phyloP scores from a whole-genome alignment of 768 basidiomycete genomes.

The Leccinum rimulosum region DNA sequence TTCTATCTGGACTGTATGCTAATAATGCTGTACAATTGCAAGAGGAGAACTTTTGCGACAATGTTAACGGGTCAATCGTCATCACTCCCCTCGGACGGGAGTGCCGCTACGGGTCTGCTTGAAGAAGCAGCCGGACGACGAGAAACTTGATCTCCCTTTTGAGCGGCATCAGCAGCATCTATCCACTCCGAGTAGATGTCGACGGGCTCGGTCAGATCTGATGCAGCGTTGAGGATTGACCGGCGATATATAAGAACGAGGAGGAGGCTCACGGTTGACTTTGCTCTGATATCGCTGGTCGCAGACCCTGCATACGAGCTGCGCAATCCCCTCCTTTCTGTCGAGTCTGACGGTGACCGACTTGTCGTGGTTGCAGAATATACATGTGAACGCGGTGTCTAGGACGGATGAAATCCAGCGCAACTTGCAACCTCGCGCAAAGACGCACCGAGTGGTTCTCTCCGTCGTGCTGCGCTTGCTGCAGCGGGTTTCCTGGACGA shows the following conservation, averaged over 20 bases:
- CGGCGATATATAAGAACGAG: neutral
- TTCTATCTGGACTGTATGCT: constrained; percentile 4
- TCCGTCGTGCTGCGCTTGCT: constrained; percentile 58
- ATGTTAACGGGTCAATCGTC: constrained; percentile 34
- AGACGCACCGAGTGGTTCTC: constrained; percentile 65
- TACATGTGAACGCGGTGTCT: constrained; percentile 84
- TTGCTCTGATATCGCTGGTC: constrained; percentile 87
- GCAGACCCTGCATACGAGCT: constrained; percentile 79
- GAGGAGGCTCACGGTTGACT: constrained; percentile 69
- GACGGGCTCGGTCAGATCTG: constrained; percentile 84
- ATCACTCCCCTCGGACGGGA: constrained; percentile 43
- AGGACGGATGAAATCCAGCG: constrained; percentile 9
- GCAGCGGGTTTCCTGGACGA: constrained; percentile 78
- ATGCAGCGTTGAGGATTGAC: constrained; percentile 15
- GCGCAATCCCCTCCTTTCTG: constrained; percentile 79
- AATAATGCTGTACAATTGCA: constrained; percentile 23
- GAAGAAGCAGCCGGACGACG: constrained; percentile 57
- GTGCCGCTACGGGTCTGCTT: constrained; percentile 37
- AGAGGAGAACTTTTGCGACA: neutral
- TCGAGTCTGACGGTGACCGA: constrained; percentile 84
- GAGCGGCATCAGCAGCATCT: constrained; percentile 82
- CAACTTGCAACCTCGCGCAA: neutral
- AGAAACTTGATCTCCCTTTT: constrained; percentile 53
- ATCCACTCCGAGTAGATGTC: constrained; percentile 94
- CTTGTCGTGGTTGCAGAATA: constrained; percentile 89